phyloP scores from a whole-genome alignment of 225 moss, liverwort and hornwort genomes.

The Sphagnum tenellum region DNA sequence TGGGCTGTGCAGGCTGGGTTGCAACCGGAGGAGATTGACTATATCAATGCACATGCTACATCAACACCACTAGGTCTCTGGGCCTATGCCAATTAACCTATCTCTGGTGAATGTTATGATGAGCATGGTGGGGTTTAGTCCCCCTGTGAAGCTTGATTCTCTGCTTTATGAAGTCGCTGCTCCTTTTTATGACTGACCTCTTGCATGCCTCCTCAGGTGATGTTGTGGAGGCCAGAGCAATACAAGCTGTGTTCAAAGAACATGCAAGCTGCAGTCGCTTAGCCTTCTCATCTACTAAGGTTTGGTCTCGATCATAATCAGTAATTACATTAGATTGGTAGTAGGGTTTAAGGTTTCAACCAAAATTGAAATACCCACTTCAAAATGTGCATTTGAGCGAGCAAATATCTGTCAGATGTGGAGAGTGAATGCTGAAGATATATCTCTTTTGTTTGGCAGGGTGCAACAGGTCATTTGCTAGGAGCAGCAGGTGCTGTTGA shows the following conservation, averaged over 20 bases:
- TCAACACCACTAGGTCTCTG: constrained; percentile 79
- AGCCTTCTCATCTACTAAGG: constrained; percentile 88
- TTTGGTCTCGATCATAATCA: constrained; percentile 2
- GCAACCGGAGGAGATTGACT: constrained; percentile 66
- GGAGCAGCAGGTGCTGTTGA: constrained; percentile 98
- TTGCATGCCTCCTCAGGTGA: constrained; percentile 45
- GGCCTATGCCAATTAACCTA: too few species aligned
- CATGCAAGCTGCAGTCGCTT: constrained; percentile 42
- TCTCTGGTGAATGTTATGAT: too few species aligned
- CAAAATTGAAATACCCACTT: too few species aligned
- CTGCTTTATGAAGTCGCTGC: not conserved
- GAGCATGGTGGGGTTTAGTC: too few species aligned
- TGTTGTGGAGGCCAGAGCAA: constrained; percentile 77
- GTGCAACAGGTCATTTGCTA: constrained; percentile 87
- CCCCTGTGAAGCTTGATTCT: too few species aligned
- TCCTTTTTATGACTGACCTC: not conserved
- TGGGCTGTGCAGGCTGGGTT: constrained; percentile 64
- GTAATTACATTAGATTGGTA: too few species aligned
- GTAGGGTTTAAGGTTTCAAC: too few species aligned
- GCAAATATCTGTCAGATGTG: not conserved
- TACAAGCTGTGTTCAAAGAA: constrained; percentile 62
- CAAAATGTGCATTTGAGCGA: too few species aligned
- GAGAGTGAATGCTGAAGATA: not conserved
- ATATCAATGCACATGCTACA: constrained; percentile 94
- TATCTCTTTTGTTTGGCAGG: constrained; percentile 23